phyloP scores from a whole-genome alignment of 2,329 filamentous ascomycete species.

The Venturia effusa region DNA sequence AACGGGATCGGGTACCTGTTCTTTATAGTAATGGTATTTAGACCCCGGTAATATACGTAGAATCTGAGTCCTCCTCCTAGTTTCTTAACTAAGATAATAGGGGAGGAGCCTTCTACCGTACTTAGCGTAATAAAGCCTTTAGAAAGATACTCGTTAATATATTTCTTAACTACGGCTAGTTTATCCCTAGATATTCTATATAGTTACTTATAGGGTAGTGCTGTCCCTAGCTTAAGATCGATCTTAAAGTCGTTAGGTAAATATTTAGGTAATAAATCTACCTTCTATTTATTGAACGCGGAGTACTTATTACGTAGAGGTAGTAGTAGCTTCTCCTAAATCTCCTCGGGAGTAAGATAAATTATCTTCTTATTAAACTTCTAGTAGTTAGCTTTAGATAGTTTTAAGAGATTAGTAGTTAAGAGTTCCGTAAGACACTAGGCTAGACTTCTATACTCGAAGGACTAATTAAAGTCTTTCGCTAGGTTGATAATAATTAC shows the following conservation, averaged over 20 bases:
- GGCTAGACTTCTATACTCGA: background rate
- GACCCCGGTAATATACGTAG: slow-evolving; percentile 5
- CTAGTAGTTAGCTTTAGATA: background rate
- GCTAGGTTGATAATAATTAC: too few species aligned
- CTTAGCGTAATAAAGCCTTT: too few species aligned
- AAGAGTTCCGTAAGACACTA: background rate
- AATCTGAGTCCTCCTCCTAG: slow-evolving; percentile 10
- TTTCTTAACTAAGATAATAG: slow-evolving; percentile 7
- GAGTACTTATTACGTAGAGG: background rate
- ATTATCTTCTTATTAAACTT: background rate
- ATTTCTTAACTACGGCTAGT: background rate
- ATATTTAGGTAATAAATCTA: too few species aligned
- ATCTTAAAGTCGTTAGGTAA: background rate
- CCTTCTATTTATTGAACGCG: too few species aligned
- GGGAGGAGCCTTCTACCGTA: background rate
- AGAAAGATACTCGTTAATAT: too few species aligned
- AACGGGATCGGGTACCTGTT: slow-evolving; percentile 8
- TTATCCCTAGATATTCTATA: background rate
- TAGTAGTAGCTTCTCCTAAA: background rate
- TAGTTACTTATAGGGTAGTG: background rate
- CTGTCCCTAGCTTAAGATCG: background rate
- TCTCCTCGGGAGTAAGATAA: background rate
- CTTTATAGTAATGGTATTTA: slow-evolving; percentile 11
- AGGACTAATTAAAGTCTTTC: background rate
- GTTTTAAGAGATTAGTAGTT: background rate